phyloP scores from a whole-genome alignment of 352 stramenopile species.

The Globisporangium polare region DNA sequence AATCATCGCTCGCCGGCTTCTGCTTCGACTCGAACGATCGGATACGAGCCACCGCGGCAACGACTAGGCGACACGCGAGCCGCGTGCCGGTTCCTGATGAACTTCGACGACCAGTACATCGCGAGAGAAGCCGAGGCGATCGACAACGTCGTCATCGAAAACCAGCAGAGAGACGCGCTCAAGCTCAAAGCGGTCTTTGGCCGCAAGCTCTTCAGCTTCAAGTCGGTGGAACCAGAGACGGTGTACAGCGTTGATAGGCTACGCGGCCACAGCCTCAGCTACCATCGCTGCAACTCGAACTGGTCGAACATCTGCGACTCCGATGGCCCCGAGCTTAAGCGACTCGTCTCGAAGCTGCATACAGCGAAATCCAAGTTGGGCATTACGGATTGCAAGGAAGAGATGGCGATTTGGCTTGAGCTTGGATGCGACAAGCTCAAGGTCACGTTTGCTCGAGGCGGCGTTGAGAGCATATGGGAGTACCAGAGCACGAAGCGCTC shows the following conservation, averaged over 20 bases:
- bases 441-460: background rate
- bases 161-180: background rate
- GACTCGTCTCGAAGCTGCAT: background rate
- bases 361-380: background rate
- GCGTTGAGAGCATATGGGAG: background rate
- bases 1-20: background rate
- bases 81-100: background rate
- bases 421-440: background rate
- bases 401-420: background rate
- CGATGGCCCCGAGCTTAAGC: background rate
- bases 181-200: background rate
- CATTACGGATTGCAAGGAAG: background rate
- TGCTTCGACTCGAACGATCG: background rate
- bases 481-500: background rate
- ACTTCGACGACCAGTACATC: background rate
- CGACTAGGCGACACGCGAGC: background rate
- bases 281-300: background rate
- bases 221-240: background rate
- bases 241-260: background rate
- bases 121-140: background rate
- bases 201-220: background rate
- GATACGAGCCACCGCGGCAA: no score
- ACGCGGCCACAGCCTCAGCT: background rate
- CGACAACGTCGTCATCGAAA: background rate
- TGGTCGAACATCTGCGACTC: slow-evolving; percentile 1